Evolutionary conservation across 805 yeast species (phyloP), one percentile per base, ranked within the genome.

Genomic region (Nakazawaea populi): DNA sequence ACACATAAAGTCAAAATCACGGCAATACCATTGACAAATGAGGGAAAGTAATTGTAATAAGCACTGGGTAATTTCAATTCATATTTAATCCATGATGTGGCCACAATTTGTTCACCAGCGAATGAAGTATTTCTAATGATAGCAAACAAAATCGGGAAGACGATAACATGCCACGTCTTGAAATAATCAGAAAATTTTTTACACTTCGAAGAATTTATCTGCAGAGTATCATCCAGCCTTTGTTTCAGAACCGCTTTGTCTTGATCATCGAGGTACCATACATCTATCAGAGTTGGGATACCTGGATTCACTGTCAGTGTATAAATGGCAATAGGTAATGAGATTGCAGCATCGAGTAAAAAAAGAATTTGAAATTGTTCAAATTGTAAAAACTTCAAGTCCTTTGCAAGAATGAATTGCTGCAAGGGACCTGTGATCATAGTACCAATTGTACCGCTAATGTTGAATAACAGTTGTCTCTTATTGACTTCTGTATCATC

Each of bases 121-220:
- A 68, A 57, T 55, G 67, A 55, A 2, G 70, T 24, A 54, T 70
- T 72, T 56, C 71, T 69, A 58, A 65, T 69, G 7, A 69, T 65
- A 51, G 70, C 61, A 54, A 71, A 72, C 44, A 73, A 48, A 31
- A 58, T 10, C 24, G 79, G 79, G 56, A 75, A 75, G 14, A 73
- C 70, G 43, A 58, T 71, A 27, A 72, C 63, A 60, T 76, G 81
- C 82, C 82, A 76, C 4, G 79, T 72, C 51, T 55, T 65, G 63
- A 75, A 75, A 55, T 70, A 72, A 3, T 67, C 48, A 49, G 69
- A 72, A 54, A 75, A 64, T 52, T 70, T 73, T 5, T 51, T 45
- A 66, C 66, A 60, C 1, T 78, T 69, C 56, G 73, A 75, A 30
- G 64, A 68, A 35, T 66, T 68, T 58, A 72, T 60, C 4, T 69